A percentile compares a stretch with the other conserved stretches of the same genome.
phyloP scores from a whole-genome alignment of 768 basidiomycete genomes.

The Kwoniella sp. region DNA sequence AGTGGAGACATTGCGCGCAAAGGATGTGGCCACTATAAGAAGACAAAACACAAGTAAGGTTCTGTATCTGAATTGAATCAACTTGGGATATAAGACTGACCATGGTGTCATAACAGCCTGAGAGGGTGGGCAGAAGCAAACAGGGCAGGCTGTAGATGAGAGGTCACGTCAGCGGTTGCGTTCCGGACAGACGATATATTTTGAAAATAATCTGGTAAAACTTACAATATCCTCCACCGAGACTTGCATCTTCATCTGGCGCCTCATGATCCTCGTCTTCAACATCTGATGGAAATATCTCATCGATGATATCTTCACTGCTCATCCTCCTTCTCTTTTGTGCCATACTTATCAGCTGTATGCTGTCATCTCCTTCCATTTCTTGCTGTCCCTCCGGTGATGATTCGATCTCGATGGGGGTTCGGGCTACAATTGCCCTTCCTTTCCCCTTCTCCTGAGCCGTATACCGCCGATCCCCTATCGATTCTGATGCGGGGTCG shows the following conservation, averaged over 20 bases:
- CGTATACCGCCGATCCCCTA: conserved; percentile 19
- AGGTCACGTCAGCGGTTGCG: background rate
- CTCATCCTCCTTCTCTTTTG: conserved; percentile 17
- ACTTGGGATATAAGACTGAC: conserved; percentile 21
- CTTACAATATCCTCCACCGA: conserved; percentile 27
- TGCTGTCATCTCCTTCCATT: conserved; percentile 6
- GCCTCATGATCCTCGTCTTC: conserved; percentile 12
- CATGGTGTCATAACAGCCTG: conserved; percentile 43
- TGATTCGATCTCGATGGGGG: conserved; percentile 22
- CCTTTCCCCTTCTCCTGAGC: conserved; percentile 37
- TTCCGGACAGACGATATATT: background rate
- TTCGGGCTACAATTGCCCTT: conserved; percentile 13
- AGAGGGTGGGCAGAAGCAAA: conserved; percentile 38
- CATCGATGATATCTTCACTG: conserved; percentile 7
- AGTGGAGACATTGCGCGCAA: conserved; percentile 42
- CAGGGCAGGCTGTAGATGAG: conserved; percentile 35
- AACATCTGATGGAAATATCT: background rate
- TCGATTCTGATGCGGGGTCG: background rate
- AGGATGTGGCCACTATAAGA: conserved; percentile 43
- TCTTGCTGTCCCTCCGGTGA: conserved; percentile 1
- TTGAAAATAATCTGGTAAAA: background rate
- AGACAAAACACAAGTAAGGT: background rate
- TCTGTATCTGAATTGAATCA: too few relatives aligned
- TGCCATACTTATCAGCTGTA: background rate
- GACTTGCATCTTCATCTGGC: conserved; percentile 12